Conservation (phyloP, 352 stramenopile genomes). For the Phytophthora colocasiae region DNA sequence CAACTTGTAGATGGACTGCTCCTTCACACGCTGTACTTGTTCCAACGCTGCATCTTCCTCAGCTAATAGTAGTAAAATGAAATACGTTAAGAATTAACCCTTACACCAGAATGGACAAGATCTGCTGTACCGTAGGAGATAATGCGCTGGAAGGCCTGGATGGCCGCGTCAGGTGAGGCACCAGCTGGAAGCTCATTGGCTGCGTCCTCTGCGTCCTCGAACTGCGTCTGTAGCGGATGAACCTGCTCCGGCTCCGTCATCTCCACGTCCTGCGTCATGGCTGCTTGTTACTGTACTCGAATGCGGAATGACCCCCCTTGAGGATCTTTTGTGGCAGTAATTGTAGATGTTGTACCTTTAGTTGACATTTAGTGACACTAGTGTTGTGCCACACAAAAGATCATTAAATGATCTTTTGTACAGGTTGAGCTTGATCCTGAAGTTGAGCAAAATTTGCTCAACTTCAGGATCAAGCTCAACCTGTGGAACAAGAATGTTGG, state of each 20-base stretch:
- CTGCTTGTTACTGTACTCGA: not conserved
- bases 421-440: too few relatives aligned
- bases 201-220: slow-evolving; percentile 77
- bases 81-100: slow-evolving; percentile 1
- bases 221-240: slow-evolving; percentile 78
- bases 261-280: slow-evolving; percentile 66
- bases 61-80: slow-evolving; percentile 29
- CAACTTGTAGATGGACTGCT: slow-evolving; percentile 96
- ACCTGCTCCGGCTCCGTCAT: slow-evolving; percentile 71
- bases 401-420: too few relatives aligned
- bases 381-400: not conserved
- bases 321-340: slow-evolving; percentile 10
- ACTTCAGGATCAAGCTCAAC: slow-evolving; percentile 1
- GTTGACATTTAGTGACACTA: too few relatives aligned
- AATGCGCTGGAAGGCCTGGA: slow-evolving; percentile 74
- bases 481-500: slow-evolving; percentile 8
- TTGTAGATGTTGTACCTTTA: not conserved
- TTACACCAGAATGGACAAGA: not conserved
- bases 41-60: slow-evolving; percentile 68
- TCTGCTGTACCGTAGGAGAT: slow-evolving; percentile 62
- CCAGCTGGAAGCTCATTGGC: slow-evolving; percentile 40
- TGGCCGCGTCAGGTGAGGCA: slow-evolving; percentile 56
- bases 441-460: too few relatives aligned
- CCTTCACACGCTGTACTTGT: slow-evolving; percentile 92
- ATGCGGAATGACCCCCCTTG: slow-evolving; percentile 15